These are phyloP conservation scores for Albizia julibrissin DNA, from an alignment of 306 rosid species.

Conservation along the genomic window DNA sequence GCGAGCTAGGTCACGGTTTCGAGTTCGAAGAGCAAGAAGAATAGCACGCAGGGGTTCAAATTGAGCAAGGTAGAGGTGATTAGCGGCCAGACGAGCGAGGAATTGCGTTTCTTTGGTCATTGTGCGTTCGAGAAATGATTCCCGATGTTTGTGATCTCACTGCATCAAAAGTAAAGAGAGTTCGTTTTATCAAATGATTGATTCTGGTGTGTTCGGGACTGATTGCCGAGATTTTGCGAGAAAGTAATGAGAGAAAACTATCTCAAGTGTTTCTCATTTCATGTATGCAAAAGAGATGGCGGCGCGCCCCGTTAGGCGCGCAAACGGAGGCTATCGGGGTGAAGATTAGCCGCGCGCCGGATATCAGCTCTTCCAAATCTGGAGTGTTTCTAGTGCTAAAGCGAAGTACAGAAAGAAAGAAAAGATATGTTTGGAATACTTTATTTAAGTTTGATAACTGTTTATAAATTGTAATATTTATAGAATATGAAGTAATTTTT, in stretches of 20 bases:
- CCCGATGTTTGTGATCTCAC: conserved; percentile 28
- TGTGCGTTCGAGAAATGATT: neutral
- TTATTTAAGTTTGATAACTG: no score
- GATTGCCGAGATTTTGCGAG: neutral
- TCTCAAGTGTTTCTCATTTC: neutral
- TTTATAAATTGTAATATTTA: no score
- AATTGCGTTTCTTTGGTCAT: conserved; percentile 80
- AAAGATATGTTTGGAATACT: no score
- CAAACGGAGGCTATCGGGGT: neutral
- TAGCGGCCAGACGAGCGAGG: conserved; percentile 83
- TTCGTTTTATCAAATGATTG: neutral
- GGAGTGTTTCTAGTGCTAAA: neutral
- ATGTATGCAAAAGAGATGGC: neutral
- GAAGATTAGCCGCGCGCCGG: neutral
- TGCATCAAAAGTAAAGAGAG: conserved; percentile 20
- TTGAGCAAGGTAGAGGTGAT: conserved; percentile 82
- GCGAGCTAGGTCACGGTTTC: conserved; percentile 74
- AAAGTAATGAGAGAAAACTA: no score
- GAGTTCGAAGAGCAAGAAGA: conserved; percentile 69
- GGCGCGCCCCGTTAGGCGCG: neutral
- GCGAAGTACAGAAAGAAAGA: no score
- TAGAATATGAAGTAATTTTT: no score
- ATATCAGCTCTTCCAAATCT: neutral
- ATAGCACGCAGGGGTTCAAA: conserved; percentile 88
- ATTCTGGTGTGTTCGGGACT: neutral